Conservation (phyloP, 805 yeast genomes). For the Starmerella davenportii region DNA sequence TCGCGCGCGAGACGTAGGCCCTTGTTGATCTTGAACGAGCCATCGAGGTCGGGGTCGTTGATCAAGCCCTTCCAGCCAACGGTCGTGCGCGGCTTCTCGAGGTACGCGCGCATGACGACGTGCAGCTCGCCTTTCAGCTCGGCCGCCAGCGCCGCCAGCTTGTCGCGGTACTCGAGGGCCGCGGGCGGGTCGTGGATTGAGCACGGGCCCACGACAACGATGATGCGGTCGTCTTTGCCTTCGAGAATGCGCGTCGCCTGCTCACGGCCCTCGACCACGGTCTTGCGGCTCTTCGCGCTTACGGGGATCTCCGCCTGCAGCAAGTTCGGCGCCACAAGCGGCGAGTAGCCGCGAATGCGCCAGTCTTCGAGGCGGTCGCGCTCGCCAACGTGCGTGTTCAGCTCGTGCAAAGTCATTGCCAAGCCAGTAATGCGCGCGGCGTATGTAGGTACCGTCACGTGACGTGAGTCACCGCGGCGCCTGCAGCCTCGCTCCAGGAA, state of each 20-base stretch:
- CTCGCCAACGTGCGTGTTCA: slow-evolving; percentile 18
- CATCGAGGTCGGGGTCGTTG: slow-evolving; percentile 92
- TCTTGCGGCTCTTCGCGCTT: slow-evolving; percentile 38
- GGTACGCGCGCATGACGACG: slow-evolving; percentile 91
- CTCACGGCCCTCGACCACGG: slow-evolving; percentile 58
- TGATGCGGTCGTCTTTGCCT: slow-evolving; percentile 71
- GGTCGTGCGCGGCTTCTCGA: slow-evolving; percentile 95
- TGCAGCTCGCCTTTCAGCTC: slow-evolving; percentile 56
- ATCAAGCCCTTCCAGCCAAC: slow-evolving; percentile 98
- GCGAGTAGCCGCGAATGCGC: slow-evolving; percentile 68
- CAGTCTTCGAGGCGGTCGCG: slow-evolving; percentile 16
- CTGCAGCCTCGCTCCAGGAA: too few relatives aligned
- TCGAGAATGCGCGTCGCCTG: slow-evolving; percentile 53
- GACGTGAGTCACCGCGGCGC: too few relatives aligned
- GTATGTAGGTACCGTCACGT: too few relatives aligned
- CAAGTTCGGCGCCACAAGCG: slow-evolving; percentile 85
- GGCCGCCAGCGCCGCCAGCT: slow-evolving; percentile 40
- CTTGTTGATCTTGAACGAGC: slow-evolving; percentile 81
- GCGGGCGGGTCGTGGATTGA: slow-evolving; percentile 89
- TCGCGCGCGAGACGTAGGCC: slow-evolving; percentile 81
- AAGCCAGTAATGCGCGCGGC: too few relatives aligned
- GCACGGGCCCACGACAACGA: slow-evolving; percentile 91
- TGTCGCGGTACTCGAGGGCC: slow-evolving; percentile 70
- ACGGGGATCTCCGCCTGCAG: slow-evolving; percentile 73
- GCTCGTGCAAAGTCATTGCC: slow-evolving; percentile 12